Conservation (phyloP, 257 asterid species). For the Ophiorrhiza pumila region DNA sequence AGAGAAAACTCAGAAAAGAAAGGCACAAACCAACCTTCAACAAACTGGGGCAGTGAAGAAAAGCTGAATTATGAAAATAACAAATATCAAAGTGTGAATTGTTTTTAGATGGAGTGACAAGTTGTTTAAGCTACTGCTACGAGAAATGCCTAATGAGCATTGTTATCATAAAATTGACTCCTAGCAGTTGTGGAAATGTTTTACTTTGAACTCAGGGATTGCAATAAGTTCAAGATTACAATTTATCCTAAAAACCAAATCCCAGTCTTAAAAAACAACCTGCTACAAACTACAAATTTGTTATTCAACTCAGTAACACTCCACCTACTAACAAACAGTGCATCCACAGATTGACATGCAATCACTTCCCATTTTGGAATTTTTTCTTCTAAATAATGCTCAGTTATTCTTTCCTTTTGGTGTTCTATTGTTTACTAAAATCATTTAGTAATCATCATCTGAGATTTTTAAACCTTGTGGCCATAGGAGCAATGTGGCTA, state of each 20-base stretch:
- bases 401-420: not conserved
- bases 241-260: not conserved
- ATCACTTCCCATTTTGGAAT: too few relatives aligned
- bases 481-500: not conserved
- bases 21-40: not conserved
- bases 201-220: not conserved
- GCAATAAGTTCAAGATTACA: not conserved
- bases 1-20: not conserved
- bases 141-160: not conserved
- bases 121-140: not conserved
- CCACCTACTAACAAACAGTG: not conserved
- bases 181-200: not conserved
- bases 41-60: not conserved
- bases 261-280: not conserved
- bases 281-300: not conserved
- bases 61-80: not conserved
- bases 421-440: conserved; percentile 2
- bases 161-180: not conserved
- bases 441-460: not conserved
- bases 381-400: not conserved
- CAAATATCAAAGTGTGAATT: not conserved
- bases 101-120: not conserved
- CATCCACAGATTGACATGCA: not conserved
- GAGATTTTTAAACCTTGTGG: not conserved
- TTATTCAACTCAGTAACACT: not conserved